A percentile compares a stretch with the other conserved stretches of the same genome.
Evolutionary conservation across 805 yeast genomes (phyloP).

Genomic region (Candida koratica): DNA sequence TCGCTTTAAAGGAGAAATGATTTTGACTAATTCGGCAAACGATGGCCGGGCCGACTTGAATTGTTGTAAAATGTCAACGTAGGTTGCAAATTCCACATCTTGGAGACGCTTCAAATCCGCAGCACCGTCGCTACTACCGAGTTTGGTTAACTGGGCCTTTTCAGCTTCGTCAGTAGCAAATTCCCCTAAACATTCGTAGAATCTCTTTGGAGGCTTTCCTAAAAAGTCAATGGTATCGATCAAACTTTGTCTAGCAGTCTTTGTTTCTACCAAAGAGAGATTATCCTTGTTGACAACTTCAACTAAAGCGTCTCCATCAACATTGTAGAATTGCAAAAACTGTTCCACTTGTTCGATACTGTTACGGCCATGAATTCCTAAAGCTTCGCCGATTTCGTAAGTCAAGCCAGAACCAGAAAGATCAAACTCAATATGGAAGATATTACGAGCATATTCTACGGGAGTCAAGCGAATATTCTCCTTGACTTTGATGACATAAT

Average conservation of each 20-base stretch:
- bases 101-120: conserved; percentile 77
- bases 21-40: conserved; percentile 60
- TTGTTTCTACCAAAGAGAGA: conserved; percentile 53
- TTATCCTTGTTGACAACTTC: conserved; percentile 69
- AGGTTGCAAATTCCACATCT: conserved; percentile 78
- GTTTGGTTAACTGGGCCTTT: conserved; percentile 52
- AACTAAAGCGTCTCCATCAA: conserved; percentile 64
- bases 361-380: conserved; percentile 92
- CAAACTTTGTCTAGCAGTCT: conserved; percentile 80
- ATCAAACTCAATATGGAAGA: conserved; percentile 95
- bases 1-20: conserved; percentile 86
- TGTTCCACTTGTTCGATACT: conserved; percentile 56
- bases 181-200: conserved; percentile 76
- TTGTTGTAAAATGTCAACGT: conserved; percentile 74
- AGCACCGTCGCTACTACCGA: conserved; percentile 79
- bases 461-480: conserved; percentile 93
- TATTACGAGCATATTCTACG: conserved; percentile 81
- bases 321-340: conserved; percentile 68
- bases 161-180: conserved; percentile 70
- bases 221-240: conserved; percentile 79
- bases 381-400: conserved; percentile 93
- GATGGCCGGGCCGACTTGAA: conserved; percentile 81
- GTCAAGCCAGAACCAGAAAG: conserved; percentile 84
- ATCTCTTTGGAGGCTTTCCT: conserved; percentile 94
- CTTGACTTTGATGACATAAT: conserved; percentile 83